Conservation (phyloP, 352 stramenopile genomes). For the Peronospora belbahrii region DNA sequence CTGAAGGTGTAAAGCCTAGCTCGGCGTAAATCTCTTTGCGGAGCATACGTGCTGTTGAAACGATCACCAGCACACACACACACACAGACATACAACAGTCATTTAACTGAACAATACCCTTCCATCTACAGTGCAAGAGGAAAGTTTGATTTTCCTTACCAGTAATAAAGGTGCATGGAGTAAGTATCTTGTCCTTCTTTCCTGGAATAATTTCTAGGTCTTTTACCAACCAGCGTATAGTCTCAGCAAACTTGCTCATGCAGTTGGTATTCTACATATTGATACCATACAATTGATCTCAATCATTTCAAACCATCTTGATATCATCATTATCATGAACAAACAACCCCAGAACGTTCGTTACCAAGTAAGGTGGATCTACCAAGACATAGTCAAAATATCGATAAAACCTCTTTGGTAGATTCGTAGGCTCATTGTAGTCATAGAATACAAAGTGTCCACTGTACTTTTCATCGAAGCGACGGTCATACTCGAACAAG, state of each 20-base stretch:
- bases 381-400: conserved; percentile 56
- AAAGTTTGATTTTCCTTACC: conserved; percentile 18
- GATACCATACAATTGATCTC: background rate
- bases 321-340: background rate
- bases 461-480: conserved; percentile 46
- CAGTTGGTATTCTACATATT: conserved; percentile 39
- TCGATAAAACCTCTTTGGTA: conserved; percentile 42
- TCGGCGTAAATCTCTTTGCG: conserved; percentile 48
- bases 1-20: conserved; percentile 39
- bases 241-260: conserved; percentile 51
- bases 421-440: conserved; percentile 43
- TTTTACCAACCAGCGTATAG: conserved; percentile 47
- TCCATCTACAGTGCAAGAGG: background rate
- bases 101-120: conserved; percentile 3
- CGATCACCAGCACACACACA: no score
- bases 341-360: no score
- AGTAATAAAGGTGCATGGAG: conserved; percentile 46
- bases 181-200: conserved; percentile 35
- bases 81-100: conserved; percentile 1
- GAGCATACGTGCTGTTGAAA: conserved; percentile 32
- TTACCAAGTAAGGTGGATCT: conserved; percentile 48
- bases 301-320: background rate
- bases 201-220: conserved; percentile 22
- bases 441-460: conserved; percentile 52
- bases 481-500: conserved; percentile 49